Evolutionary conservation across 2,329 filamentous ascomycete genomes (phyloP).

Genomic region (Paecilomyces dactylethromorphus): DNA sequence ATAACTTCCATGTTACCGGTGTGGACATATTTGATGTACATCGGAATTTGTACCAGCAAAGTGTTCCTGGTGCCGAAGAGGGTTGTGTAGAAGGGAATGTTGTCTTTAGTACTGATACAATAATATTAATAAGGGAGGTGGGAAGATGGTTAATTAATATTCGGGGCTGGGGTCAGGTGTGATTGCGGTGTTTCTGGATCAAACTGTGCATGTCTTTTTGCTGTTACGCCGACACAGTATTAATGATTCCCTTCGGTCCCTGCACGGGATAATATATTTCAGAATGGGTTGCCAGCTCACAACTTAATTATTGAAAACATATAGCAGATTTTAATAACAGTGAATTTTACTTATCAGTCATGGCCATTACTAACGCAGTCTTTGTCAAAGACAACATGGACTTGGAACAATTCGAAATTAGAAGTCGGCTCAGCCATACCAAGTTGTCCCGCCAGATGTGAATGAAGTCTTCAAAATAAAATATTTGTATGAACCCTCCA

Average conservation of each 20-base stretch:
- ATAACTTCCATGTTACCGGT: neutral
- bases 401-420: too few species aligned
- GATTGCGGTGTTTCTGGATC: neutral
- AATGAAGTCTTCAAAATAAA: too few species aligned
- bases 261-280: too few species aligned
- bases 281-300: neutral
- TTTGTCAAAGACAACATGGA: too few species aligned
- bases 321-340: too few species aligned
- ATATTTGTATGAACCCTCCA: too few species aligned
- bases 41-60: neutral
- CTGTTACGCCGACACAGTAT: neutral
- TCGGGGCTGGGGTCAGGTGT: neutral
- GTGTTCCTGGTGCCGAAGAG: neutral
- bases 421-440: too few species aligned
- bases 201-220: neutral
- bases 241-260: too few species aligned
- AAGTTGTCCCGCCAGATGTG: too few species aligned
- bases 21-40: neutral
- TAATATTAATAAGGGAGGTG: neutral
- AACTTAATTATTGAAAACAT: too few species aligned
- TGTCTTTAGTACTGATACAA: neutral
- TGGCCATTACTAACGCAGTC: too few species aligned
- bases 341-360: too few species aligned
- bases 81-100: neutral
- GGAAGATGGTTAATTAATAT: neutral